Evolutionary conservation across 2,329 filamentous ascomycete species (phyloP).

Genomic region (Penicillium sp.): DNA sequence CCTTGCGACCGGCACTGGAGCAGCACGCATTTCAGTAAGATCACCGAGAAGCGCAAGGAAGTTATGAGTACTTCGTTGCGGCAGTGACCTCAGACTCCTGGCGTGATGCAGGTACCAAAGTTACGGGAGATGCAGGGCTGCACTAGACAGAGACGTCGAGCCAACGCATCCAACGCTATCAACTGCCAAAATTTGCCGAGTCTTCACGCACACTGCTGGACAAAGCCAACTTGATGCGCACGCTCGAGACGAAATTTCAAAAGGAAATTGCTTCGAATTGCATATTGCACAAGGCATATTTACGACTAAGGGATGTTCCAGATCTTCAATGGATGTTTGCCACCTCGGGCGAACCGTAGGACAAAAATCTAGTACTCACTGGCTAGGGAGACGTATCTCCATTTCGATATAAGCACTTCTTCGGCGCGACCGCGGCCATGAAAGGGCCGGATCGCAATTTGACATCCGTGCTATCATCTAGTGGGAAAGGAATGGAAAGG

Average conservation of each 20-base stretch:
- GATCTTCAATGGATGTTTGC: constrained; percentile 49
- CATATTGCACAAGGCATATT: no score
- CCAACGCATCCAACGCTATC: no score
- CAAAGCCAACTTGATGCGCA: neutral
- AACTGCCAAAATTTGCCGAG: no score
- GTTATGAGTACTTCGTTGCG: neutral
- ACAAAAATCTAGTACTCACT: constrained; percentile 49
- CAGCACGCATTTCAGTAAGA: neutral
- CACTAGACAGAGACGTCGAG: no score
- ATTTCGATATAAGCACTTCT: constrained; percentile 87
- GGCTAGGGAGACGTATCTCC: constrained; percentile 28
- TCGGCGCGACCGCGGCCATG: constrained; percentile 97
- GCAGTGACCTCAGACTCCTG: neutral
- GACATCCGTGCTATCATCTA: constrained; percentile 84
- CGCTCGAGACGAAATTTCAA: neutral
- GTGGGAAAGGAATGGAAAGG: neutral
- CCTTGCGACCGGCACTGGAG: neutral
- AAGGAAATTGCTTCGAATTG: neutral
- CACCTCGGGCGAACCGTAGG: constrained; percentile 34
- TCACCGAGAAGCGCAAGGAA: neutral
- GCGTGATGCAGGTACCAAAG: neutral
- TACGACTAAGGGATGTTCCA: constrained; percentile 34
- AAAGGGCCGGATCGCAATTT: constrained; percentile 90
- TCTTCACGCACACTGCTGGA: no score
- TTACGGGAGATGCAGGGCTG: no score